Evolutionary conservation across 805 yeast species (phyloP).

Genomic region (Limtongozyma cylindracea): DNA sequence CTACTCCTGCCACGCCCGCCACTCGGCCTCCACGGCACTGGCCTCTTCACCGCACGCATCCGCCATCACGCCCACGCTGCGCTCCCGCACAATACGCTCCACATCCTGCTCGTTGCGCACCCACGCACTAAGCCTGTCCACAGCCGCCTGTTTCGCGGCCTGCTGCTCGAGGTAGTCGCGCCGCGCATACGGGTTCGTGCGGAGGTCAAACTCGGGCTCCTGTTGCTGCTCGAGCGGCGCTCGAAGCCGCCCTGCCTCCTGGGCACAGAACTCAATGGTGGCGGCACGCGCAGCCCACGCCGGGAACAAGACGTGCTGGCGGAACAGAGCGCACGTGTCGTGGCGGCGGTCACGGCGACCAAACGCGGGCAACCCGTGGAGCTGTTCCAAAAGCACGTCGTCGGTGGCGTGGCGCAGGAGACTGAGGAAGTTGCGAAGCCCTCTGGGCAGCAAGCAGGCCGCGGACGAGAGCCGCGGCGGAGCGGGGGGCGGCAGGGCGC

Average conservation of each 20-base stretch:
- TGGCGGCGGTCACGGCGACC: too few relatives aligned
- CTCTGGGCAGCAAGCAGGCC: slow-evolving; percentile 6
- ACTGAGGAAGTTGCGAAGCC: slow-evolving; percentile 12
- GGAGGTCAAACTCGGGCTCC: slow-evolving; percentile 6
- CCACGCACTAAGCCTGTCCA: slow-evolving; percentile 15
- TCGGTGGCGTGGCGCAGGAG: slow-evolving; percentile 15
- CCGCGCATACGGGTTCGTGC: slow-evolving; percentile 14
- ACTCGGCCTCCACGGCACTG: too few relatives aligned
- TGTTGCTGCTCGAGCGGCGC: slow-evolving; percentile 1
- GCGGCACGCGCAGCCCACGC: slow-evolving; percentile 11
- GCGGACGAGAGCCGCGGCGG: slow-evolving; percentile 1
- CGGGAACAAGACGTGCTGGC: slow-evolving; percentile 6
- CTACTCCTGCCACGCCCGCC: slow-evolving; percentile 10
- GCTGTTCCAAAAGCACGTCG: slow-evolving; percentile 12
- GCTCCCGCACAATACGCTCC: slow-evolving; percentile 10
- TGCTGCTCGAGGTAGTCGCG: slow-evolving; percentile 5
- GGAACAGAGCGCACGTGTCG: slow-evolving; percentile 8
- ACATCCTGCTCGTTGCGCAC: slow-evolving; percentile 9
- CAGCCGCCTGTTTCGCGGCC: slow-evolving; percentile 6
- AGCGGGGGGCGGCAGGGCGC: too few relatives aligned
- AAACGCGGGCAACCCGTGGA: slow-evolving; percentile 6
- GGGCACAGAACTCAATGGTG: slow-evolving; percentile 8
- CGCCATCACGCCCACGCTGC: slow-evolving; percentile 8
- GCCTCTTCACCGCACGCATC: slow-evolving; percentile 12
- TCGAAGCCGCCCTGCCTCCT: not conserved